Conservation (phyloP, 2,329 filamentous ascomycete genomes). For the Coniochaeta sp. region DNA sequence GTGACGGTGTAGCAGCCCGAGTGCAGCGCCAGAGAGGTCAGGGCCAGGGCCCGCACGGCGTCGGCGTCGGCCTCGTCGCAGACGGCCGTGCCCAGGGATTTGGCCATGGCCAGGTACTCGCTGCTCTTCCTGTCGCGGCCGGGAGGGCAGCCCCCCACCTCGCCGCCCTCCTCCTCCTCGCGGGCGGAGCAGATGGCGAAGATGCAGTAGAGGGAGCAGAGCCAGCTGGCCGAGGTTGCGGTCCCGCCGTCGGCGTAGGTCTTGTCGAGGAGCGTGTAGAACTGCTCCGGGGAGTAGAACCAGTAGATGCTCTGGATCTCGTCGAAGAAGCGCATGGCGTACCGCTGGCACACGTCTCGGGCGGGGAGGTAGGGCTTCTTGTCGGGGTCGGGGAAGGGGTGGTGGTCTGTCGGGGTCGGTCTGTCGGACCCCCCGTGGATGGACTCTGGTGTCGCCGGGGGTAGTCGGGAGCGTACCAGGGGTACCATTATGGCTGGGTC, state of each 20-base stretch:
- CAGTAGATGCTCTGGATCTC: slow-evolving; percentile 8
- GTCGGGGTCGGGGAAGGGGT: not conserved
- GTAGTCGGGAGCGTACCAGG: not conserved
- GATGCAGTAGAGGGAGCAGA: slow-evolving; percentile 6
- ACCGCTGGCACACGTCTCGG: slow-evolving; percentile 5
- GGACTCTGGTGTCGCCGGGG: slow-evolving; percentile 1
- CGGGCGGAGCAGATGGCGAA: slow-evolving; percentile 8
- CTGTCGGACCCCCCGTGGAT: not conserved
- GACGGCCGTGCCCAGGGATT: not conserved
- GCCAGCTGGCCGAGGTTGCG: not conserved
- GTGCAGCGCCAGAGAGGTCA: slow-evolving; percentile 4
- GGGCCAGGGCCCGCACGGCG: slow-evolving; percentile 3
- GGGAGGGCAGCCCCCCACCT: too few species aligned
- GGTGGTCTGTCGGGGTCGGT: too few species aligned
- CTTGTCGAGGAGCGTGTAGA: slow-evolving; percentile 5
- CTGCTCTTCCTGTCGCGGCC: not conserved
- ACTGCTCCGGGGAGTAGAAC: slow-evolving; percentile 8
- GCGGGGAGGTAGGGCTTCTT: slow-evolving; percentile 2
- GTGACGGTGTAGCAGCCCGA: slow-evolving; percentile 5
- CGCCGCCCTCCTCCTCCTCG: too few species aligned
- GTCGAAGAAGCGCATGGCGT: slow-evolving; percentile 6
- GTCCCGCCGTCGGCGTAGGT: slow-evolving; percentile 2
- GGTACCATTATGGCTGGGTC: slow-evolving; percentile 3
- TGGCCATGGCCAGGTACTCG: slow-evolving; percentile 6
- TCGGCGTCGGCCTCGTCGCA: slow-evolving; percentile 6